Percentiles rank a stretch among this genome's conserved stretches.
Conservation (phyloP, 1,139 yeast species). For the Insectozyma bohioensis region DNA sequence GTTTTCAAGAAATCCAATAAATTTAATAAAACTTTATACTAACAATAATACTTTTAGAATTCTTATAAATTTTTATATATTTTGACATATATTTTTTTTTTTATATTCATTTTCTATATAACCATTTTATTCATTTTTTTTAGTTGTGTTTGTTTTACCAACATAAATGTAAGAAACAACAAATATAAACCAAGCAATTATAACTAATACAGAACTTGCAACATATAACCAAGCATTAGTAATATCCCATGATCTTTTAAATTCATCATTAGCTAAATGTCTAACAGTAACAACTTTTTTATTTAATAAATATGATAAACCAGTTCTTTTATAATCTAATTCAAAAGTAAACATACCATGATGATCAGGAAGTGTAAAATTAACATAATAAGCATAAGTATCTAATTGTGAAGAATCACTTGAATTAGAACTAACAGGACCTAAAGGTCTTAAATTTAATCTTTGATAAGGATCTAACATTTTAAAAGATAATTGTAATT, state of each 20-base stretch:
- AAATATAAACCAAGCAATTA: slow-evolving; percentile 73
- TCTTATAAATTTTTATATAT: too few species aligned
- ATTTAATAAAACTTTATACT: slow-evolving; percentile 1
- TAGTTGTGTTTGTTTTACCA: slow-evolving; percentile 28
- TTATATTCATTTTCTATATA: too few species aligned
- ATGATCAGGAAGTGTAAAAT: slow-evolving; percentile 85
- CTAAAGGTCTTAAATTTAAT: slow-evolving; percentile 51
- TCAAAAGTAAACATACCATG: slow-evolving; percentile 94
- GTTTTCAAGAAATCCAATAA: too few species aligned
- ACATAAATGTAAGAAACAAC: slow-evolving; percentile 62
- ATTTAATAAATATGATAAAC: slow-evolving; percentile 66
- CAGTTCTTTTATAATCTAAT: slow-evolving; percentile 78
- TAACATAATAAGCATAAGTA: slow-evolving; percentile 32
- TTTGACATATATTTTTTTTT: too few species aligned
- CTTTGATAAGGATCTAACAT: slow-evolving; percentile 97
- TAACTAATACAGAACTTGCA: slow-evolving; percentile 67
- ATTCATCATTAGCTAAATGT: slow-evolving; percentile 95
- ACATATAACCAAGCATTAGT: slow-evolving; percentile 92
- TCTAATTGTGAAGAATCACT: slow-evolving; percentile 34
- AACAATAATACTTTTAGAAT: too few species aligned
- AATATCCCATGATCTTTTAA: slow-evolving; percentile 89
- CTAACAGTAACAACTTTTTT: slow-evolving; percentile 78
- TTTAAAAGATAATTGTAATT: slow-evolving; percentile 78
- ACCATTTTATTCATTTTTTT: slow-evolving; percentile 29
- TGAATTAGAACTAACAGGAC: slow-evolving; percentile 40